Evolutionary conservation across 805 yeast genomes (phyloP).

Genomic region (Nakazawaea ernobii): DNA sequence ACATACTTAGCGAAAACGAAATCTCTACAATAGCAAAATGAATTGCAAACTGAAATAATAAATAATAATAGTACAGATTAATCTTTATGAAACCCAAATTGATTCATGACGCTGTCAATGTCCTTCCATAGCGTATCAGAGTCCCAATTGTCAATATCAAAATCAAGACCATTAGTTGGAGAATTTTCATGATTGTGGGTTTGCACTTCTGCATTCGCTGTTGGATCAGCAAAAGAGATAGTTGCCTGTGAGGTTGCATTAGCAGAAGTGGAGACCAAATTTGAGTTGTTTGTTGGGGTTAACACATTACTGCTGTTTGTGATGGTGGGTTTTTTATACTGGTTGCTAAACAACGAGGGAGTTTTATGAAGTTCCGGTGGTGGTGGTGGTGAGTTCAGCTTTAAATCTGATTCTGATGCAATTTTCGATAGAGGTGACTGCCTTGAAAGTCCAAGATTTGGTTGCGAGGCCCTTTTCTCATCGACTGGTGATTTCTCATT

Average conservation of each 20-base stretch:
- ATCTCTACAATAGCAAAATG: not conserved
- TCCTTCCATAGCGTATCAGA: slow-evolving; percentile 67
- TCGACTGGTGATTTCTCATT: not conserved
- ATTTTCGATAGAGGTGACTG: not conserved
- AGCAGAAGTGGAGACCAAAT: slow-evolving; percentile 3
- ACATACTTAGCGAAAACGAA: too few relatives aligned
- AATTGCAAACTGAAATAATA: not conserved
- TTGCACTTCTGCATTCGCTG: not conserved
- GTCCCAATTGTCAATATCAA: slow-evolving; percentile 28
- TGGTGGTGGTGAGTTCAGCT: too few relatives aligned
- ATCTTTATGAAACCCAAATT: slow-evolving; percentile 68
- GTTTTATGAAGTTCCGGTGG: not conserved
- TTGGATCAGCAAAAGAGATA: slow-evolving; percentile 1
- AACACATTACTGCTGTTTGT: slow-evolving; percentile 7
- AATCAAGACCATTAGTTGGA: slow-evolving; percentile 9
- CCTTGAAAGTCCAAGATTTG: not conserved
- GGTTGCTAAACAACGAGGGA: slow-evolving; percentile 6
- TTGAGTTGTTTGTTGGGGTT: slow-evolving; percentile 4
- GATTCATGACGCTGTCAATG: slow-evolving; percentile 85
- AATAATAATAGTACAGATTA: not conserved
- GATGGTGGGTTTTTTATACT: slow-evolving; percentile 3
- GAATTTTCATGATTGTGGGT: not conserved
- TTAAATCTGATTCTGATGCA: not conserved
- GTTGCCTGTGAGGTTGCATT: not conserved
- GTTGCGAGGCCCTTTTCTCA: not conserved